Percentiles rank a stretch among this genome's conserved stretches.
Conservation (phyloP, 805 yeast species). For the Candida incommunis region DNA sequence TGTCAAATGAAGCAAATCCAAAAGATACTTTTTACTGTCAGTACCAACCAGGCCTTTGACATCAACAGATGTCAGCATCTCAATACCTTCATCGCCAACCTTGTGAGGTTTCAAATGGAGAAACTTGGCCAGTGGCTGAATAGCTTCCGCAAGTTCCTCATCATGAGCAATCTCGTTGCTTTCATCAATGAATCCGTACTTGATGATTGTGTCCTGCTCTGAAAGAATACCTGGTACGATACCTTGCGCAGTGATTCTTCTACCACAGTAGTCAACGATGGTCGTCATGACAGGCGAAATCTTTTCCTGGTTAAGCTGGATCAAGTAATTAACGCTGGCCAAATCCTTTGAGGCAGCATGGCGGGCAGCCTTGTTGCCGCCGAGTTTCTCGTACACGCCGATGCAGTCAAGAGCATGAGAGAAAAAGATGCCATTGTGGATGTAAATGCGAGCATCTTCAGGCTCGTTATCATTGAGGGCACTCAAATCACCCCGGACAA, state of each 20-base stretch:
- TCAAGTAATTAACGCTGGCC: slow-evolving; percentile 52
- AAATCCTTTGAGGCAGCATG: slow-evolving; percentile 70
- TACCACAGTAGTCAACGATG: slow-evolving; percentile 84
- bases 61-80: slow-evolving; percentile 56
- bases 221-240: slow-evolving; percentile 88
- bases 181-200: slow-evolving; percentile 64
- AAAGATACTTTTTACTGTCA: slow-evolving; percentile 71
- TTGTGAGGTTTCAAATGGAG: slow-evolving; percentile 66
- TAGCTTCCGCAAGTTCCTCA: slow-evolving; percentile 37
- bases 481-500: slow-evolving; percentile 55
- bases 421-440: slow-evolving; percentile 77
- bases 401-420: slow-evolving; percentile 61
- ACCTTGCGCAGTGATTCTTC: slow-evolving; percentile 79
- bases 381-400: slow-evolving; percentile 49
- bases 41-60: slow-evolving; percentile 69
- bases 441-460: slow-evolving; percentile 45
- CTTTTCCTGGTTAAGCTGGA: slow-evolving; percentile 47
- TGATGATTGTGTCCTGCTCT: slow-evolving; percentile 33
- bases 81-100: slow-evolving; percentile 29
- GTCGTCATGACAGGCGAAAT: slow-evolving; percentile 65
- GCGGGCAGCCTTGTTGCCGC: slow-evolving; percentile 80
- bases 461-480: slow-evolving; percentile 75
- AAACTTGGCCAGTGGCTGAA: slow-evolving; percentile 51
- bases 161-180: slow-evolving; percentile 35
- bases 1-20: slow-evolving; percentile 72